Percentiles rank a stretch among this genome's conserved stretches.
These are phyloP conservation scores for Plicaturopsis crispa DNA, from an alignment of 768 basidiomycete species.

Conservation along the genomic window DNA sequence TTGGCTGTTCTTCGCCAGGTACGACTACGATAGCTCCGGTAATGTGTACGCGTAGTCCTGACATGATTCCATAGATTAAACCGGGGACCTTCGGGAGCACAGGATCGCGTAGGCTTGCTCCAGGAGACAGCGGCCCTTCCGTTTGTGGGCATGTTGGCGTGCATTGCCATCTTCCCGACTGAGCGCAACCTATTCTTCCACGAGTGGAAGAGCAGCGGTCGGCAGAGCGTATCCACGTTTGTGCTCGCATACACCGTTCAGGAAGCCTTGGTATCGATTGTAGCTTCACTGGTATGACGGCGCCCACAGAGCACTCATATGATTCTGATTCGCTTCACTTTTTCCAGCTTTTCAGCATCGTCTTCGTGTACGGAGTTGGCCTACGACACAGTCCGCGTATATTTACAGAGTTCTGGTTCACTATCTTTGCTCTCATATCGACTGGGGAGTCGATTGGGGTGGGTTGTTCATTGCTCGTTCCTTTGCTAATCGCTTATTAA, in stretches of 20 bases:
- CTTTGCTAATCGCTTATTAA: too few relatives aligned
- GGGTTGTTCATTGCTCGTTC: too few relatives aligned
- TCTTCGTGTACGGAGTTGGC: slow-evolving; percentile 12
- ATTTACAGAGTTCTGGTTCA: slow-evolving; percentile 11
- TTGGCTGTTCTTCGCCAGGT: slow-evolving; percentile 27
- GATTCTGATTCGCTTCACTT: neutral
- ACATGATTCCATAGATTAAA: slow-evolving; percentile 11
- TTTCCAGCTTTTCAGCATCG: slow-evolving; percentile 8
- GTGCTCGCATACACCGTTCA: slow-evolving; percentile 14
- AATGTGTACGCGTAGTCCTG: neutral
- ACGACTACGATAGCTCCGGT: neutral
- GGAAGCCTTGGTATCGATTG: slow-evolving; percentile 14
- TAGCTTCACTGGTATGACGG: slow-evolving; percentile 10
- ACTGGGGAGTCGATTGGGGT: slow-evolving; percentile 11
- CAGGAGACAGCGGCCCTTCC: slow-evolving; percentile 21
- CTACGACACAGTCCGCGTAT: slow-evolving; percentile 12
- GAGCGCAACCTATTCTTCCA: slow-evolving; percentile 35
- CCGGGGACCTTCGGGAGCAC: slow-evolving; percentile 28
- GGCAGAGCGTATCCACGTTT: slow-evolving; percentile 31
- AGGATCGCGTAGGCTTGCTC: slow-evolving; percentile 30
- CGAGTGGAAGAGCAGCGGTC: slow-evolving; percentile 29
- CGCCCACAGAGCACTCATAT: neutral
- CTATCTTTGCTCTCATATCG: slow-evolving; percentile 7
- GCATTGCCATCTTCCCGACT: slow-evolving; percentile 29
- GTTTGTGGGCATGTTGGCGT: slow-evolving; percentile 25